Percentiles rank a stretch among this genome's conserved stretches.
Conservation (phyloP, 1,139 yeast genomes). For the Hemisphaericaspora xylofermentans region DNA sequence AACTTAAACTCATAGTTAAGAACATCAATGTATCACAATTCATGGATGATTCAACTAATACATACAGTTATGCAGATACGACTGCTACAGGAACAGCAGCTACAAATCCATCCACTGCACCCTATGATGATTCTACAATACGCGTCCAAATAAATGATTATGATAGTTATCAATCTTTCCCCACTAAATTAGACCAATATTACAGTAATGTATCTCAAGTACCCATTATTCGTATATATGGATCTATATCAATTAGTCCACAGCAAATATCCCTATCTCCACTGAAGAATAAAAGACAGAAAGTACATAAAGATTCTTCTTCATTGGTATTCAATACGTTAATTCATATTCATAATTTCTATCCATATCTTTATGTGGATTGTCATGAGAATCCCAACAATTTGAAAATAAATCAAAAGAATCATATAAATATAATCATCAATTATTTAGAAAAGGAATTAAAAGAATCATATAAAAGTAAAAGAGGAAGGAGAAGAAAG, state of each 20-base stretch:
- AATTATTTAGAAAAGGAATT: constrained; percentile 21
- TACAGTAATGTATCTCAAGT: constrained; percentile 45
- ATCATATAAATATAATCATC: constrained; percentile 15
- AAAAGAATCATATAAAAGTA: constrained; percentile 17
- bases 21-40: background rate
- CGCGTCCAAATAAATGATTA: constrained; percentile 53
- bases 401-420: constrained; percentile 10
- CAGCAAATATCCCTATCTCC: constrained; percentile 2
- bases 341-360: constrained; percentile 79
- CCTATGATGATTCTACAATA: constrained; percentile 6
- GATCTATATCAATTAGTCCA: constrained; percentile 44
- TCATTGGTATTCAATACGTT: constrained; percentile 26
- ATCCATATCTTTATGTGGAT: constrained; percentile 75
- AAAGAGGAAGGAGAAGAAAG: constrained; percentile 8
- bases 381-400: constrained; percentile 25
- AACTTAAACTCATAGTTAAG: background rate
- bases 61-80: background rate
- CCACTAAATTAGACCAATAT: constrained; percentile 35
- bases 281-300: constrained; percentile 9
- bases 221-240: constrained; percentile 78
- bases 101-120: background rate
- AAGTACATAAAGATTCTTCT: constrained; percentile 4
- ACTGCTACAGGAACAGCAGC: background rate
- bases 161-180: constrained; percentile 59
- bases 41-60: background rate